A percentile compares a stretch with the other conserved stretches of the same genome.
Evolutionary conservation across 192 early-diverging fungal species (phyloP).

Genomic region (Chytriomyces confervae): DNA sequence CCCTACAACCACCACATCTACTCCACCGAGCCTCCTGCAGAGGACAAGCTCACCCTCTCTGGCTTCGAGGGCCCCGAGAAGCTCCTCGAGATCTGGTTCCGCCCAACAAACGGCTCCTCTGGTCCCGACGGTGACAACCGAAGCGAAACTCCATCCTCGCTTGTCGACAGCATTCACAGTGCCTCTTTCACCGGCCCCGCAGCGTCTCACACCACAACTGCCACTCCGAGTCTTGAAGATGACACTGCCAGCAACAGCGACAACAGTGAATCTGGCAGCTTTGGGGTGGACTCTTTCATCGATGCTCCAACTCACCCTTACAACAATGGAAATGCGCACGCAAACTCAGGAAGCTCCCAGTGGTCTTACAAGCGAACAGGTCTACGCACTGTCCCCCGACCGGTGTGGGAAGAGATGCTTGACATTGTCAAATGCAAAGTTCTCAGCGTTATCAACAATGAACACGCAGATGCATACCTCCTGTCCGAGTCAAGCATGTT

Average conservation of each 20-base stretch:
- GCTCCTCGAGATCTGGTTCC: constrained; percentile 97
- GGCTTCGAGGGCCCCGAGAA: constrained; percentile 98
- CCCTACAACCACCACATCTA: constrained; percentile 25
- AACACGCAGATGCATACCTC: constrained; percentile 87
- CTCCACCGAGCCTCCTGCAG: constrained; percentile 10
- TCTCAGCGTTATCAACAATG: constrained; percentile 82
- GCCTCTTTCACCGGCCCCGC: background rate
- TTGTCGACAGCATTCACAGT: background rate
- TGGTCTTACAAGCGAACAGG: constrained; percentile 56
- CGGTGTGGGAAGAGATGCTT: constrained; percentile 92
- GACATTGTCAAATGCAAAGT: constrained; percentile 92
- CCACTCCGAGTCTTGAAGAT: constrained; percentile 8
- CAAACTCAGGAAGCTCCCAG: background rate
- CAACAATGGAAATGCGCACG: constrained; percentile 40
- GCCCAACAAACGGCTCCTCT: constrained; percentile 34
- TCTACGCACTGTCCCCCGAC: constrained; percentile 74
- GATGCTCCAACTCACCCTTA: constrained; percentile 26
- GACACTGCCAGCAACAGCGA: constrained; percentile 15
- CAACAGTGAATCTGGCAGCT: background rate
- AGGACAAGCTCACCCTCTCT: constrained; percentile 50
- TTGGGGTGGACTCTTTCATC: constrained; percentile 28
- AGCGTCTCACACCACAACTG: background rate
- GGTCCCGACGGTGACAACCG: constrained; percentile 1
- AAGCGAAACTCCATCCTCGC: background rate
- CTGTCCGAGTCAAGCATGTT: constrained; percentile 97